Evolutionary conservation across 106 monocot species (phyloP), one percentile per base, ranked within the genome.

Genomic region (Dendrobium chrysotoxum): DNA sequence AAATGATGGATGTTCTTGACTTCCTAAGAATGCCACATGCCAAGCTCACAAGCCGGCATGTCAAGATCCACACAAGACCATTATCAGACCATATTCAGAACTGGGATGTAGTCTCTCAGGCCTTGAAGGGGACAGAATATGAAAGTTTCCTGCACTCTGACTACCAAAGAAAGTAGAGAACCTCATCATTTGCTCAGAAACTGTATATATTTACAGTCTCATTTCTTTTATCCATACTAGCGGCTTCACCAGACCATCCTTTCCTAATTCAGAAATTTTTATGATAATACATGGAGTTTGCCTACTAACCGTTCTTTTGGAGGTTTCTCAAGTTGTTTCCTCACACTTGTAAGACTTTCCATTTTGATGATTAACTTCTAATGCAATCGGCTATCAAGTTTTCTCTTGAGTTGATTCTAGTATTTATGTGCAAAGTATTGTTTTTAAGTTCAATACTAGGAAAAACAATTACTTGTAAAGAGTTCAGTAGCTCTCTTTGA

Each of bases 11-110:
- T 77, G 53, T 54, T 64, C 44, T 81, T 0, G 75, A 64, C 11
- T 81, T 81, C 17, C 75, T 81, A 12, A 35, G 44, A 28, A 61
- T 81, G 20, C 81, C 81, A 26, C 81, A 28, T 50, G 73, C 61
- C 28, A 61, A 71, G 61, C 54, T 81, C 2, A 61, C 15, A 8
- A 81, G 81, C 25, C 55, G 75, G 41, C 81, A 81, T 42, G 81
- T 81, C 31, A 81, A 76, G 64, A 81, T 81, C 30, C 81, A 81
- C 75, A 81, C 73, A 12, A 81, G 18, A 23, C 81, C 75, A 58
- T 75, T 81, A 25, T 44, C 61, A 4, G 17, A 74, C 64, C 75
- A 72, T 3, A 61, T 81, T 28, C 61, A 81, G 75, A 81, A 81
- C 70, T 81, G 81, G 81, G 54, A 76, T 41, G 81, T 41, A 26